phyloP scores from a whole-genome alignment of 371 early-diverging fungal species.

The Parasitella parasitica region DNA sequence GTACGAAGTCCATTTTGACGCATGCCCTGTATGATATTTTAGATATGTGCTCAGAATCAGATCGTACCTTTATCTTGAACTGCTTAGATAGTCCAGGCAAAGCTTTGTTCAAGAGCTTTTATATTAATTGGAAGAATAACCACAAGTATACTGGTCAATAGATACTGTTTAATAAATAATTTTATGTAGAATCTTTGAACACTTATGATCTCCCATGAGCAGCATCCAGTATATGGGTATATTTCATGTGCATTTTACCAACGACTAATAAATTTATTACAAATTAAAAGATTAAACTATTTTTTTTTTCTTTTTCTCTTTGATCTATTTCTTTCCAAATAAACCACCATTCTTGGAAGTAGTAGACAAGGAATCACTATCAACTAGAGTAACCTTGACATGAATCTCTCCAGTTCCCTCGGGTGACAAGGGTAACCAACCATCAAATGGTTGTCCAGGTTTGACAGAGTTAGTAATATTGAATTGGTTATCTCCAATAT shows the following conservation, averaged over 20 bases:
- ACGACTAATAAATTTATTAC: no score
- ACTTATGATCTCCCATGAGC: no score
- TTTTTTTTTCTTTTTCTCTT: no score
- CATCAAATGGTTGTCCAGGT: constrained; percentile 37
- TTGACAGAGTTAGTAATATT: constrained; percentile 50
- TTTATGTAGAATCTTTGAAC: no score
- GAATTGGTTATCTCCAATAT: constrained; percentile 61
- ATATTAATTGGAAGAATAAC: constrained; percentile 56
- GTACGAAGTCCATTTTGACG: constrained; percentile 54
- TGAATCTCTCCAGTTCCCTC: constrained; percentile 48
- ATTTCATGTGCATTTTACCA: no score
- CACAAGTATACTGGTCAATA: constrained; percentile 68
- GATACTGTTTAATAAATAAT: background rate
- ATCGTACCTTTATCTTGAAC: constrained; percentile 67
- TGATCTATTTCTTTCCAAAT: constrained; percentile 17
- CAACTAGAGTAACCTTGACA: constrained; percentile 22
- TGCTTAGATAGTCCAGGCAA: constrained; percentile 62
- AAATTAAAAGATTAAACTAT: background rate
- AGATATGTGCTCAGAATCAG: constrained; percentile 69
- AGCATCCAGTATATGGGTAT: no score
- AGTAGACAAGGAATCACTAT: constrained; percentile 2
- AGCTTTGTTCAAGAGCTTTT: constrained; percentile 55
- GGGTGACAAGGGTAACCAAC: constrained; percentile 46
- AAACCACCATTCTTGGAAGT: constrained; percentile 10
- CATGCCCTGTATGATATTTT: constrained; percentile 69